phyloP scores from a whole-genome alignment of 805 yeast species.

The Starmerella bombicola region DNA sequence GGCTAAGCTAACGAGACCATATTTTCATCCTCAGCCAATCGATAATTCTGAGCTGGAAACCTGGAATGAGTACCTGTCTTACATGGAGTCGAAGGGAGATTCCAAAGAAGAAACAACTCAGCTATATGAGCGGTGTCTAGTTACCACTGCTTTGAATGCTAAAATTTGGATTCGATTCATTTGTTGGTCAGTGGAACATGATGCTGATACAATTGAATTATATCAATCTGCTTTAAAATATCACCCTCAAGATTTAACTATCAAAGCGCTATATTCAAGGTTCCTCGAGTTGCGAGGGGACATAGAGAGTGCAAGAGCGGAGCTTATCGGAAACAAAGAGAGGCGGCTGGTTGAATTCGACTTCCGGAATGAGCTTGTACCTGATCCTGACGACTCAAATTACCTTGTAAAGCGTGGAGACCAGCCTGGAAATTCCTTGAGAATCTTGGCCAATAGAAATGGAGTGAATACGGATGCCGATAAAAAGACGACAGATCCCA shows the following conservation, averaged over 20 bases:
- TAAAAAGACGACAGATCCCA: not conserved
- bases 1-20: slow-evolving; percentile 44
- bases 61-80: slow-evolving; percentile 58
- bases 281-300: slow-evolving; percentile 13
- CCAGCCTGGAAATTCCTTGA: slow-evolving; percentile 3
- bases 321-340: slow-evolving; percentile 1
- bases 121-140: slow-evolving; percentile 58
- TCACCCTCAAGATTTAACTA: slow-evolving; percentile 4
- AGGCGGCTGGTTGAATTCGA: slow-evolving; percentile 9
- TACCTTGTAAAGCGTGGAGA: slow-evolving; percentile 5
- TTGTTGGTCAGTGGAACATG: slow-evolving; percentile 34
- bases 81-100: slow-evolving; percentile 33
- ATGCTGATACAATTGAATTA: not conserved
- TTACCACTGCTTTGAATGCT: slow-evolving; percentile 42
- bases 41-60: slow-evolving; percentile 35
- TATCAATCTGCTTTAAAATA: slow-evolving; percentile 9
- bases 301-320: slow-evolving; percentile 7
- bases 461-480: slow-evolving; percentile 1
- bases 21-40: slow-evolving; percentile 43
- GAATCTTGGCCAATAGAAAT: not conserved
- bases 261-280: slow-evolving; percentile 1
- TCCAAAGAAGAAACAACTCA: slow-evolving; percentile 29
- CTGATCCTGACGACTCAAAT: not conserved
- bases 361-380: not conserved
- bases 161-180: slow-evolving; percentile 60